These are phyloP conservation scores for Starmera amethionina DNA, from an alignment of 805 yeast genomes.

Conservation along the genomic window DNA sequence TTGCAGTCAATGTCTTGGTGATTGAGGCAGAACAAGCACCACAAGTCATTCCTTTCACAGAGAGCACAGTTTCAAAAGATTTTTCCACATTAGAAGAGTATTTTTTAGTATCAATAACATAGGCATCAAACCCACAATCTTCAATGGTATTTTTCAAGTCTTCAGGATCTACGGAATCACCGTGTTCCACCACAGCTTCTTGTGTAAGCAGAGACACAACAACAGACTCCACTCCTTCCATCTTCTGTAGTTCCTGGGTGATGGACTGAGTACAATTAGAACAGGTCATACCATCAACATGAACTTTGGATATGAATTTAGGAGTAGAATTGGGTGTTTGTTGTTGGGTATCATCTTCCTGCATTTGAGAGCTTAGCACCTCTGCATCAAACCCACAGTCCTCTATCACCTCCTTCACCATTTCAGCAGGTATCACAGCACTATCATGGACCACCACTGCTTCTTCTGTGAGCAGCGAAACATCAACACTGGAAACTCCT, in stretches of 20 bases:
- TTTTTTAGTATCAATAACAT: background rate
- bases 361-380: background rate
- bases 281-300: conserved; percentile 69
- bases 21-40: conserved; percentile 72
- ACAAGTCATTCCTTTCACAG: conserved; percentile 76
- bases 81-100: background rate
- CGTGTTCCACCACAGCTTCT: conserved; percentile 51
- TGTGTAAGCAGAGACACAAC: conserved; percentile 72
- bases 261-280: conserved; percentile 70
- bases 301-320: background rate
- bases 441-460: conserved; percentile 47
- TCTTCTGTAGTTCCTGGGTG: conserved; percentile 36
- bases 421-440: conserved; percentile 16
- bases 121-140: conserved; percentile 48
- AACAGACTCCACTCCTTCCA: conserved; percentile 43
- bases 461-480: conserved; percentile 69
- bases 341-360: background rate
- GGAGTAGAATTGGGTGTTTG: too few relatives aligned
- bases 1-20: conserved; percentile 38
- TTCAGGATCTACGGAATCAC: conserved; percentile 18
- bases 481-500: conserved; percentile 46
- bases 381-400: conserved; percentile 36
- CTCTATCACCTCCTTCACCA: conserved; percentile 47
- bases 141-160: conserved; percentile 48
- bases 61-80: conserved; percentile 7